phyloP scores from a whole-genome alignment of 345 rosid species.

The Populus alba region DNA sequence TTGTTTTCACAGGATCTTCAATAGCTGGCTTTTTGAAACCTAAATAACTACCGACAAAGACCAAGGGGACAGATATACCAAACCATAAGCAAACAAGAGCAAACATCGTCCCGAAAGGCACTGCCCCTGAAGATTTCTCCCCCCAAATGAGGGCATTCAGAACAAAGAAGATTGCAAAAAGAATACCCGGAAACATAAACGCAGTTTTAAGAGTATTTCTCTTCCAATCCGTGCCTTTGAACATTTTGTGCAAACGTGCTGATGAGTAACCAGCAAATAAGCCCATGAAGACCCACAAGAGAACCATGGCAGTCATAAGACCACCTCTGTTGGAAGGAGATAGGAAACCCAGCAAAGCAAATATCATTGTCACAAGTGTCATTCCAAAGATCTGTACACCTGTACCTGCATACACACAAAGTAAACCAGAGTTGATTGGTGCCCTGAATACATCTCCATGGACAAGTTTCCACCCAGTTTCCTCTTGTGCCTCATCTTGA shows the following conservation, averaged over 20 bases:
- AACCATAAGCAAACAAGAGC: constrained; percentile 96
- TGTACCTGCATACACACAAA: constrained; percentile 90
- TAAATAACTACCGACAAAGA: constrained; percentile 78
- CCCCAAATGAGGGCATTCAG: constrained; percentile 92
- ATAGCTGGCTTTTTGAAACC: constrained; percentile 72
- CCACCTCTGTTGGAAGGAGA: constrained; percentile 99
- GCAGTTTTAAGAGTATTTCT: constrained; percentile 87
- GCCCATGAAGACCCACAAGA: constrained; percentile 98
- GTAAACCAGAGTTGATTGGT: constrained; percentile 73
- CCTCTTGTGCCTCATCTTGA: constrained; percentile 98
- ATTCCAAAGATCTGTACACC: constrained; percentile 90
- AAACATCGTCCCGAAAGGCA: constrained; percentile 96
- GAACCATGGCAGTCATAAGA: constrained; percentile 98
- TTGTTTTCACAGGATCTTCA: constrained; percentile 76
- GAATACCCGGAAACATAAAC: constrained; percentile 87
- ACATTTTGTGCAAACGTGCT: constrained; percentile 85
- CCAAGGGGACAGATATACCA: constrained; percentile 94
- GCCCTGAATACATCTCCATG: constrained; percentile 95
- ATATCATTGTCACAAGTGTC: constrained; percentile 96
- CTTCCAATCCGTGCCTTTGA: constrained; percentile 96
- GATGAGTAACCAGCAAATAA: constrained; percentile 90
- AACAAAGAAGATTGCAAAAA: constrained; percentile 74
- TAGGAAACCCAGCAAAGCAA: constrained; percentile 85
- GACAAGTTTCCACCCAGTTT: constrained; percentile 98
- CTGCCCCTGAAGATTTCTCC: constrained; percentile 93